phyloP scores from a whole-genome alignment of 306 rosid genomes.

The Cucumis hystrix region DNA sequence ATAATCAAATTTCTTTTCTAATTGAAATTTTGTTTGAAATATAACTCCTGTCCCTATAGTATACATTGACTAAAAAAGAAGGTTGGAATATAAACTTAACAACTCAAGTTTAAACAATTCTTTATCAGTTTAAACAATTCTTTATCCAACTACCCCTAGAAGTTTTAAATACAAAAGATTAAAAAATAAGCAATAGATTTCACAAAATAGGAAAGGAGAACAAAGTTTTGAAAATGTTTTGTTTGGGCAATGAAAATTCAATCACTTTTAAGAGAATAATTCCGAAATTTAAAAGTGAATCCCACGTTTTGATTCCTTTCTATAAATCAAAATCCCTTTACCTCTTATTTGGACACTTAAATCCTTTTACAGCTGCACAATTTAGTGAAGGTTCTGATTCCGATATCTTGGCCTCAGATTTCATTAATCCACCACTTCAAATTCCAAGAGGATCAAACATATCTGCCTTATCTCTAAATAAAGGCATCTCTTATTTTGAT shows the following conservation, averaged over 20 bases:
- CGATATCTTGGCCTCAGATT: neutral
- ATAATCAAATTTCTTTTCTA: too few species aligned
- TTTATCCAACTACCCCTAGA: too few species aligned
- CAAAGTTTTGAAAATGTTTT: neutral
- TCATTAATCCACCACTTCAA: neutral
- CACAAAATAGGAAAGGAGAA: neutral
- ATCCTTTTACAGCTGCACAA: neutral
- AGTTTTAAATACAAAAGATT: too few species aligned
- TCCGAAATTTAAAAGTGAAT: neutral
- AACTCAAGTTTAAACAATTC: too few species aligned
- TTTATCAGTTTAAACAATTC: too few species aligned
- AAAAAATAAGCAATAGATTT: neutral
- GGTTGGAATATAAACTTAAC: too few species aligned
- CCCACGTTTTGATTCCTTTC: neutral
- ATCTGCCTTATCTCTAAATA: neutral
- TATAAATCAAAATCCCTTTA: neutral
- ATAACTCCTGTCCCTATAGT: too few species aligned
- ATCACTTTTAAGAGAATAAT: neutral
- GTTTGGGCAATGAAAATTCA: neutral
- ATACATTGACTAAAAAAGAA: too few species aligned
- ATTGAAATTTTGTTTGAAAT: too few species aligned
- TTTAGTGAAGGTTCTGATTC: neutral
- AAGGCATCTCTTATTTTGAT: neutral
- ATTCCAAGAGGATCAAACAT: neutral
- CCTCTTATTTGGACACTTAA: neutral